Conservation (phyloP, 2,329 filamentous ascomycete genomes). For the Fonsecaea pedrosoi region DNA sequence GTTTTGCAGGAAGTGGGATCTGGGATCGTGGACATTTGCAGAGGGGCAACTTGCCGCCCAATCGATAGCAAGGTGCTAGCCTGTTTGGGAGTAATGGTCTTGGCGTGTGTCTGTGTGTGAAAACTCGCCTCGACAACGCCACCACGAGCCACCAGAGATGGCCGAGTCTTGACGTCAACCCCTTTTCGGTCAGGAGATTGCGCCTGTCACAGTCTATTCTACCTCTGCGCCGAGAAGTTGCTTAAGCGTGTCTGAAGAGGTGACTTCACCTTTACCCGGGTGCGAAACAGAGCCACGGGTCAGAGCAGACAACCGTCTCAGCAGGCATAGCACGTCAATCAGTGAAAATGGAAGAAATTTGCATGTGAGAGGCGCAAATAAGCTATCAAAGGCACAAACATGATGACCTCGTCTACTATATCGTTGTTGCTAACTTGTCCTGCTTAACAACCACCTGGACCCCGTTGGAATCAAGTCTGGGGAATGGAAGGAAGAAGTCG, state of each 20-base stretch:
- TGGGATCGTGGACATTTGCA: slow-evolving; percentile 6
- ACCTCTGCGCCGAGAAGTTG: not conserved
- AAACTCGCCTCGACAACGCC: not conserved
- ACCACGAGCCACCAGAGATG: not conserved
- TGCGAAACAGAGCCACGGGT: not conserved
- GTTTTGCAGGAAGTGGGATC: slow-evolving; percentile 8
- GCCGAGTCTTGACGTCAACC: not conserved
- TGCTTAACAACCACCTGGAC: slow-evolving; percentile 35
- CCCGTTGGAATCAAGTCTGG: slow-evolving; percentile 40
- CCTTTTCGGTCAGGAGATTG: not conserved
- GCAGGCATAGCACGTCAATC: no score
- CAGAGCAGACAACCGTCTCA: no score
- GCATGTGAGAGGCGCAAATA: not conserved
- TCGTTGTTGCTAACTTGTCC: not conserved
- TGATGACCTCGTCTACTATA: not conserved
- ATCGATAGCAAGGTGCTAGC: not conserved
- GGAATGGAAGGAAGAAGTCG: slow-evolving; percentile 36
- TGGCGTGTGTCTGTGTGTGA: not conserved
- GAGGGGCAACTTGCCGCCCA: slow-evolving; percentile 9
- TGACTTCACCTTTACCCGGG: not conserved
- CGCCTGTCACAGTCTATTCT: not conserved
- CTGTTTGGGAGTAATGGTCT: not conserved
- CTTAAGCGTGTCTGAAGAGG: not conserved
- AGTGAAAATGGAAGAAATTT: not conserved
- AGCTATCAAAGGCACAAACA: not conserved